Percentiles rank a stretch among this genome's conserved stretches.
phyloP scores from a whole-genome alignment of 2,329 filamentous ascomycete genomes.

The Magnaporthales sp. region DNA sequence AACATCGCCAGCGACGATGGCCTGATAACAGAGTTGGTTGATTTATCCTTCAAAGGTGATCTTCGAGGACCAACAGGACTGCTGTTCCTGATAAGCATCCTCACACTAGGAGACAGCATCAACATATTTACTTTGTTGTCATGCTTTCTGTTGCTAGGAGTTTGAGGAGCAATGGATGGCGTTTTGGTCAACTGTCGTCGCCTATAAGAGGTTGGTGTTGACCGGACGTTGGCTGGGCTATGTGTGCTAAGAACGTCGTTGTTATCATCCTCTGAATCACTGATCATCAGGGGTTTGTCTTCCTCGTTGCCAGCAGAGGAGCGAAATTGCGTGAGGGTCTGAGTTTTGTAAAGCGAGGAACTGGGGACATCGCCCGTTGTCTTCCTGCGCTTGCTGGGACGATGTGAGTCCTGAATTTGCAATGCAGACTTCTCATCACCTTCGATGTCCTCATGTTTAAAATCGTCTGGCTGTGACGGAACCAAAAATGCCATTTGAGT shows the following conservation, averaged over 20 bases:
- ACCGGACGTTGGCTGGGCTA: not conserved
- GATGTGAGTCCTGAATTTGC: slow-evolving; percentile 5
- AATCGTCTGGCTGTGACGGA: slow-evolving; percentile 1
- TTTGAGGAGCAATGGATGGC: slow-evolving; percentile 30
- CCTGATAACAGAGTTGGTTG: slow-evolving; percentile 18
- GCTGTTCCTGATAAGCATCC: slow-evolving; percentile 2
- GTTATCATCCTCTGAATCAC: slow-evolving; percentile 16
- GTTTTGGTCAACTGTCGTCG: slow-evolving; percentile 6
- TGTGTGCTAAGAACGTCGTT: slow-evolving; percentile 2
- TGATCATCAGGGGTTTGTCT: slow-evolving; percentile 11
- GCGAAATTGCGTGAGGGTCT: slow-evolving; percentile 25
- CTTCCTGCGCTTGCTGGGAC: slow-evolving; percentile 17
- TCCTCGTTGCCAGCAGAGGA: slow-evolving; percentile 9
- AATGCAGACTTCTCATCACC: not conserved
- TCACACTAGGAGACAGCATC: not conserved
- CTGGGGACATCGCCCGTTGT: slow-evolving; percentile 17
- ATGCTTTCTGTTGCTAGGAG: slow-evolving; percentile 19
- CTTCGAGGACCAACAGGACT: slow-evolving; percentile 10
- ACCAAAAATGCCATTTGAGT: slow-evolving; percentile 23
- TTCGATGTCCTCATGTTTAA: slow-evolving; percentile 9
- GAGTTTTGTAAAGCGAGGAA: slow-evolving; percentile 20
- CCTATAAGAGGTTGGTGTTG: slow-evolving; percentile 5
- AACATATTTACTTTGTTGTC: not conserved
- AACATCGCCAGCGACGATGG: slow-evolving; percentile 14
- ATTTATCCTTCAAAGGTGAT: slow-evolving; percentile 30